Percentiles rank a stretch among this genome's conserved stretches.
These are phyloP conservation scores for Fusarium pseudograminearum DNA, from an alignment of 2,329 filamentous ascomycete species.

Conservation along the genomic window DNA sequence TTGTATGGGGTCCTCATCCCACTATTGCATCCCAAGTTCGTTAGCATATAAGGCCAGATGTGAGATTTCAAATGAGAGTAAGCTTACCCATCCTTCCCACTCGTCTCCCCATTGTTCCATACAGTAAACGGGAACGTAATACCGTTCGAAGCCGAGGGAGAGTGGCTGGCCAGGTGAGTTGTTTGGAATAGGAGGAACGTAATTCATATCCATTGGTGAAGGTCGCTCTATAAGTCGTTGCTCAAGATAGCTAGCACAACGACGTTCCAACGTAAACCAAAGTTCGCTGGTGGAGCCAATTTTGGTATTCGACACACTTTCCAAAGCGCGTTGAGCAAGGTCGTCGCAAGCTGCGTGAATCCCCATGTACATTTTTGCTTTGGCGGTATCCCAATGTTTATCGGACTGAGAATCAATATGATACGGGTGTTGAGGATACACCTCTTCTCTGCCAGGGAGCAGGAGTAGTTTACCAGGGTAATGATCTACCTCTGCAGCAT, in stretches of 20 bases:
- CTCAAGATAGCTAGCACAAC: background rate
- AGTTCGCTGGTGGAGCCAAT: background rate
- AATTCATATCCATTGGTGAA: background rate
- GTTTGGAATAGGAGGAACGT: background rate
- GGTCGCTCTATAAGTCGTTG: background rate
- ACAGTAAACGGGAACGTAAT: background rate
- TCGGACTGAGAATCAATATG: background rate
- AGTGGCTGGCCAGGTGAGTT: background rate
- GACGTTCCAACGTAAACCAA: constrained; percentile 12
- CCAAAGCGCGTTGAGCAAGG: background rate
- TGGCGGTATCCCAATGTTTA: background rate
- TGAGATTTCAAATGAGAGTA: rapidly evolving
- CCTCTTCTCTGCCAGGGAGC: background rate
- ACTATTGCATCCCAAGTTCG: background rate
- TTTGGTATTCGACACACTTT: background rate
- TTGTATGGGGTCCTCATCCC: constrained; percentile 1
- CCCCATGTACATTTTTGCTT: background rate
- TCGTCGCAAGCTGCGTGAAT: constrained; percentile 10
- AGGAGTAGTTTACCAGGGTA: background rate
- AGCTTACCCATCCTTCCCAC: constrained; percentile 11
- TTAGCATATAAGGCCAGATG: background rate
- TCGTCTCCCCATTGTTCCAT: background rate
- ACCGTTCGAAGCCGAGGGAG: background rate
- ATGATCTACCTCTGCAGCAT: background rate
- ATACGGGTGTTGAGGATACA: background rate